Base-by-base conservation (phyloP, 2,329 filamentous ascomycete genomes). In the Corinectria fuckeliana region DNA sequence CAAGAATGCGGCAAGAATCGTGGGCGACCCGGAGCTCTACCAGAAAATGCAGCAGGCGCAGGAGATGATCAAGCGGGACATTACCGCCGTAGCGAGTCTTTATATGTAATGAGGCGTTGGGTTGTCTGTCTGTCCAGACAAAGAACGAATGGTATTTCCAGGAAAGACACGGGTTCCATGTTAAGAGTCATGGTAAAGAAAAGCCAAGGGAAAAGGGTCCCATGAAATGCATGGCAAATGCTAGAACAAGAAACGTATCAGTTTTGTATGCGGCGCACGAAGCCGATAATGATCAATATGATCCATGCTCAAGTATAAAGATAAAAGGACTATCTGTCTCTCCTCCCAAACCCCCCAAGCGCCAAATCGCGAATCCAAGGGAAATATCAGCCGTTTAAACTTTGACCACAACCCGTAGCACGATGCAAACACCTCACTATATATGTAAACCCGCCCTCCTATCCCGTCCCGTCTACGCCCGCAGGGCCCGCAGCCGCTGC, bases 1-100 rank as follows among this genome's bases (percentile, higher is more conserved):
- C 56, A 97, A 97, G 83, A 98, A 97, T 74, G 94, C 95, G 34
- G 95, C 95, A 25, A 85, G 95, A 66, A 92, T 99, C 66, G 93
- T 99, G 67, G 95, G 95, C 21, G 95, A 99, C 74, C 95, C 95
- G 3, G 90, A 90, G 56, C 79, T 99, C 67, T 97, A 96, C 76
- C 87, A 89, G 67, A 99, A 99, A 85, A 99, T 99, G 94, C 90
- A 96, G 79, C 88, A 88, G 63, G 96, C 94, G 67, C 94, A 98
- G 84, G 95, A 99, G 82, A 85, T 97, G 85, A 99, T 99, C 75
- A 96, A 97, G 84, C 82, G 95, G 71, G 95, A 97, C 75, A 95
- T 97, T 53, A 96, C 92, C 20, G 93, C 93, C 16, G 92, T 93
- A 36, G 92, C 93, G 13, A 92, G 89, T 74, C 77, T 96, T 72